Evolutionary conservation across 2,329 filamentous ascomycete species (phyloP).

Genomic region (Pestalotiopsis sp.): DNA sequence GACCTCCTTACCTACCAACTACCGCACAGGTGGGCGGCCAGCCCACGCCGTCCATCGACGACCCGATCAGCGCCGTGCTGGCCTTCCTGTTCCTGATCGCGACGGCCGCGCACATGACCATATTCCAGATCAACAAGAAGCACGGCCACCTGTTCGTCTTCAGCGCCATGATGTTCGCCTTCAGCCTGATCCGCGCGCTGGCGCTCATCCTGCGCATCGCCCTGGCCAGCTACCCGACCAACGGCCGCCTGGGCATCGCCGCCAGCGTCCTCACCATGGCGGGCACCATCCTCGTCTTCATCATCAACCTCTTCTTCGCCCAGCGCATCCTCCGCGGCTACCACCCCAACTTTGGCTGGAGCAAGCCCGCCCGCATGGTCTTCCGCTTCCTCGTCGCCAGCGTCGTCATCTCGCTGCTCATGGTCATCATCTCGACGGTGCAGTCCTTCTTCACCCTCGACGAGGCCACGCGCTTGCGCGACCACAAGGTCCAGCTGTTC

Average conservation of each 20-base stretch:
- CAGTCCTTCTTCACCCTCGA: constrained; percentile 29
- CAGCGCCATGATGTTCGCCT: constrained; percentile 37
- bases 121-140: constrained; percentile 44
- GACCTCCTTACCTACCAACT: constrained; percentile 41
- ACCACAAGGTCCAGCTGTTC: constrained; percentile 28
- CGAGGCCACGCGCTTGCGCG: constrained; percentile 16
- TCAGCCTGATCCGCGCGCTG: constrained; percentile 35
- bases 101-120: constrained; percentile 59
- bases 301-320: constrained; percentile 40
- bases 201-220: constrained; percentile 37
- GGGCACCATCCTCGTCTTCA: constrained; percentile 36
- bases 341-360: constrained; percentile 39
- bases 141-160: constrained; percentile 39
- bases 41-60: constrained; percentile 60
- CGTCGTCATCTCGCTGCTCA: constrained; percentile 28
- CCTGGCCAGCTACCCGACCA: constrained; percentile 30
- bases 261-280: constrained; percentile 37
- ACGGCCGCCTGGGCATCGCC: constrained; percentile 33
- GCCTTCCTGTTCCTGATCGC: constrained; percentile 56
- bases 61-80: constrained; percentile 66
- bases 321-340: constrained; percentile 39
- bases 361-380: constrained; percentile 24
- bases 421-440: constrained; percentile 32
- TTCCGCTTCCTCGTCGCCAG: constrained; percentile 29
- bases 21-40: constrained; percentile 56